These are phyloP conservation scores for Zygosaccharomyces pseudobailii DNA, from an alignment of 1,139 yeast genomes.

Conservation along the genomic window DNA sequence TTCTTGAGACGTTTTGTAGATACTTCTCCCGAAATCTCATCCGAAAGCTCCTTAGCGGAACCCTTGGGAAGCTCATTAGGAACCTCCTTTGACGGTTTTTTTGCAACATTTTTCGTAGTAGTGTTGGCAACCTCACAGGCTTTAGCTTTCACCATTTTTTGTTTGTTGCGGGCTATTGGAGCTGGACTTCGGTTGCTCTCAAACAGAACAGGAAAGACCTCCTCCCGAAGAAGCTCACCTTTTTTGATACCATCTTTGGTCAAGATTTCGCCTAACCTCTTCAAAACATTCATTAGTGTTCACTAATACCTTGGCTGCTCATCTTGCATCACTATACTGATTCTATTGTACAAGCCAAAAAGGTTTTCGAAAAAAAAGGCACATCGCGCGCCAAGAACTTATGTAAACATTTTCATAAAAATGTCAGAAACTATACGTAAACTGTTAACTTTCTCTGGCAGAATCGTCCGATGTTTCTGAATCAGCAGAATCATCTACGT, in stretches of 20 bases:
- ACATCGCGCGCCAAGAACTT: not conserved
- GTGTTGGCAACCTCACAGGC: not conserved
- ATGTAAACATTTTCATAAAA: not conserved
- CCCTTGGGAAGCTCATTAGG: not conserved
- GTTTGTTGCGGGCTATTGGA: not conserved
- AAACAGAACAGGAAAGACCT: conserved; percentile 7
- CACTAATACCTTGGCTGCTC: not conserved
- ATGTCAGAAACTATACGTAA: not conserved
- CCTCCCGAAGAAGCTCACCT: conserved; percentile 7
- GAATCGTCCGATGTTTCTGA: not conserved
- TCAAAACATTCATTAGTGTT: conserved; percentile 18
- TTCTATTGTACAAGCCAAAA: too few species aligned
- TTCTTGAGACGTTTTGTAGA: too few species aligned
- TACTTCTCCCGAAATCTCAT: too few species aligned
- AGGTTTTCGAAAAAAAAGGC: not conserved
- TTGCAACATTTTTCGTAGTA: not conserved
- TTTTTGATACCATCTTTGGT: conserved; percentile 13
- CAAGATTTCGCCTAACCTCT: conserved; percentile 13
- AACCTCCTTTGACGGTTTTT: not conserved
- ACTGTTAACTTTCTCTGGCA: not conserved
- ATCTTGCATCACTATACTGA: not conserved
- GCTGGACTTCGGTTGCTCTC: conserved; percentile 5
- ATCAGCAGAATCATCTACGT: conserved; percentile 13
- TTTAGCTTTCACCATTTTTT: not conserved
- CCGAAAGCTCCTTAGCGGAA: not conserved